phyloP scores from a whole-genome alignment of 148 eudicot species.

The Nyssa sinensis region DNA sequence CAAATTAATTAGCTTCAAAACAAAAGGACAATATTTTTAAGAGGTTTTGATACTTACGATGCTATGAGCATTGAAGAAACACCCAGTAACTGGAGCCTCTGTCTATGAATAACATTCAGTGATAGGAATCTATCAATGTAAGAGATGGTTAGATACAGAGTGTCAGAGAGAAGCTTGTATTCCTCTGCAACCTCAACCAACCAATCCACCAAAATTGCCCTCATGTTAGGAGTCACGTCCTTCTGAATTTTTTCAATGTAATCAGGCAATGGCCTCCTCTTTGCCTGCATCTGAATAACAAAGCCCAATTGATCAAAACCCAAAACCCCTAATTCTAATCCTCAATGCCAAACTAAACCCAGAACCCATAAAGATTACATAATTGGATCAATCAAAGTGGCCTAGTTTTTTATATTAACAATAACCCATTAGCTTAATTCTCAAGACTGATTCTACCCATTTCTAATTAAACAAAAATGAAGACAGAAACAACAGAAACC shows the following conservation, averaged over 20 bases:
- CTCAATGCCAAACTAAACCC: not conserved
- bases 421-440: no score
- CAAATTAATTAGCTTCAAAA: not conserved
- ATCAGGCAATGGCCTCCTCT: constrained; percentile 67
- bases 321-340: constrained; percentile 9
- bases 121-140: constrained; percentile 81
- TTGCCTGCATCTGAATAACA: constrained; percentile 50
- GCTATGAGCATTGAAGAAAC: constrained; percentile 94
- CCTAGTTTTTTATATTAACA: not conserved
- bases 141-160: constrained; percentile 64
- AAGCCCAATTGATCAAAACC: not conserved
- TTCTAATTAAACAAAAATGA: no score
- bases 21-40: no score
- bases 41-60: constrained; percentile 55
- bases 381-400: not conserved
- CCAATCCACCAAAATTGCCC: constrained; percentile 93
- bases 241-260: constrained; percentile 74
- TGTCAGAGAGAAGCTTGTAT: constrained; percentile 78
- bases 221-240: constrained; percentile 83
- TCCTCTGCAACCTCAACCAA: constrained; percentile 92
- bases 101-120: constrained; percentile 50
- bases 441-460: no score
- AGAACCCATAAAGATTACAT: not conserved
- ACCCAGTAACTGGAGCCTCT: constrained; percentile 84
- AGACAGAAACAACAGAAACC: no score